phyloP scores from a whole-genome alignment of 73 alveolate species.

The Tetrahymena malaccensis region DNA sequence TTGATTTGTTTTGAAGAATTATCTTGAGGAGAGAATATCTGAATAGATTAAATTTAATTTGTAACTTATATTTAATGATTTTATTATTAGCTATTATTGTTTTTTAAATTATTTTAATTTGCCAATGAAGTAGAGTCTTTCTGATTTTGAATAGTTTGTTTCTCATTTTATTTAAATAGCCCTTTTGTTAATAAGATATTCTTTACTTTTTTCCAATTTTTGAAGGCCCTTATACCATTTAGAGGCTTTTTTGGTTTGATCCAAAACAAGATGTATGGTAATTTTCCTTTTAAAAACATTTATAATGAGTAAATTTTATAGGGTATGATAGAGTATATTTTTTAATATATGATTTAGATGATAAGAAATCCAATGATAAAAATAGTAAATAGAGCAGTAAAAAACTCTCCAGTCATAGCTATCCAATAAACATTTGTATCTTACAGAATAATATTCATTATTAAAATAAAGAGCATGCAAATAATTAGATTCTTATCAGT shows the following conservation, averaged over 20 bases:
- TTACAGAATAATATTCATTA: background rate
- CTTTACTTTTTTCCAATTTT: background rate
- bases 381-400: background rate
- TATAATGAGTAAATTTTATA: background rate
- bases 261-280: background rate
- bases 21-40: background rate
- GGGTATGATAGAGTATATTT: background rate
- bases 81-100: background rate
- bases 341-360: background rate
- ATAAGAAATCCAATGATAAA: background rate
- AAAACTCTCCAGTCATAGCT: background rate
- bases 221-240: background rate
- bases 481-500: background rate
- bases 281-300: background rate
- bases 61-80: no score
- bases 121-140: background rate
- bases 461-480: background rate
- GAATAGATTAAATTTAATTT: no score
- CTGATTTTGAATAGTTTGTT: background rate
- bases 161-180: background rate
- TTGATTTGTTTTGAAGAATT: no score
- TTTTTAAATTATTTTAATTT: no score
- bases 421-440: background rate
- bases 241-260: background rate
- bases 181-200: background rate